Percentiles rank a stretch among this genome's conserved stretches.
These are phyloP conservation scores for Colletotrichum brevisporum DNA, from an alignment of 2,329 filamentous ascomycete species.

Conservation along the genomic window DNA sequence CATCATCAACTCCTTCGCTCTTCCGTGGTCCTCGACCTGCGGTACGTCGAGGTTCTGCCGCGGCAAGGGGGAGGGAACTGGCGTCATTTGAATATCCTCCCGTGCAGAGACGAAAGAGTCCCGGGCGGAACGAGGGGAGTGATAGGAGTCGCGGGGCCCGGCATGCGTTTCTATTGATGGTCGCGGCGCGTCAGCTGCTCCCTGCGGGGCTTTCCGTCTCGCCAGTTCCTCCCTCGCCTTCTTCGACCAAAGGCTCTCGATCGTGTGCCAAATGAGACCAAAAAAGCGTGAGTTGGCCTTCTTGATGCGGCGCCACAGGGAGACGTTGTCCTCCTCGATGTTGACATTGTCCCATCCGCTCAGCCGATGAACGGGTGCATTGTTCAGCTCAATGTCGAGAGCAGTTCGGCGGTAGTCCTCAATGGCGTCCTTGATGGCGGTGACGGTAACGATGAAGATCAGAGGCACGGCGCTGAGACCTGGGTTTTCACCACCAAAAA, in stretches of 20 bases:
- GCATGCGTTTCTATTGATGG: slow-evolving; percentile 74
- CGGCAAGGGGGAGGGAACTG: slow-evolving; percentile 85
- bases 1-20: slow-evolving; percentile 57
- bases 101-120: slow-evolving; percentile 68
- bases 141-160: slow-evolving; percentile 66
- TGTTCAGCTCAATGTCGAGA: slow-evolving; percentile 94
- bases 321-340: slow-evolving; percentile 87
- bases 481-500: slow-evolving; percentile 93
- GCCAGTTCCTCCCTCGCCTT: slow-evolving; percentile 64
- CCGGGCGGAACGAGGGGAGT: slow-evolving; percentile 57
- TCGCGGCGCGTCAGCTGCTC: slow-evolving; percentile 59
- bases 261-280: slow-evolving; percentile 65
- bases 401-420: slow-evolving; percentile 95
- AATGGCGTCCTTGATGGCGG: slow-evolving; percentile 92
- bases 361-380: slow-evolving; percentile 92
- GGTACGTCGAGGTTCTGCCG: slow-evolving; percentile 55
- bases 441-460: slow-evolving; percentile 91
- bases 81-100: slow-evolving; percentile 94
- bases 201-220: slow-evolving; percentile 61
- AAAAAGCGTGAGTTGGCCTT: slow-evolving; percentile 82
- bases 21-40: slow-evolving; percentile 51
- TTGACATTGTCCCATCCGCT: slow-evolving; percentile 95
- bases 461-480: slow-evolving; percentile 91
- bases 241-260: slow-evolving; percentile 64
- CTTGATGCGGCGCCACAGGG: slow-evolving; percentile 88